phyloP scores from a whole-genome alignment of 2,329 filamentous ascomycete genomes.

The Ceratocystis cacaofunesta region DNA sequence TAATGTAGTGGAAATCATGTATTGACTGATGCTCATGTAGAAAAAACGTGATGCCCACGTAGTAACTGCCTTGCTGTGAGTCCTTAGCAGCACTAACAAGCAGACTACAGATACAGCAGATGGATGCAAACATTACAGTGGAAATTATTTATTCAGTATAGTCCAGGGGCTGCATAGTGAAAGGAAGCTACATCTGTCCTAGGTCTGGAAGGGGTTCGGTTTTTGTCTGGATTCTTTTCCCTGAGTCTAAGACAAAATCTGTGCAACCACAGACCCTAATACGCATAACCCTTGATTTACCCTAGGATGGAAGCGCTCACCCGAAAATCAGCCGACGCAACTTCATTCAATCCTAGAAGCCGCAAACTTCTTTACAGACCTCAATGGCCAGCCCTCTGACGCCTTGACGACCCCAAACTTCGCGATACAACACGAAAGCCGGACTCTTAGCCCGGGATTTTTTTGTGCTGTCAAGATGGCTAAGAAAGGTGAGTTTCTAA shows the following conservation, averaged over 20 bases:
- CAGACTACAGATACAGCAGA: too few relatives aligned
- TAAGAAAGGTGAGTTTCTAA: conserved; percentile 24
- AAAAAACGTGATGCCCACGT: too few relatives aligned
- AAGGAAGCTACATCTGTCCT: too few relatives aligned
- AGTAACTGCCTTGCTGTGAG: too few relatives aligned
- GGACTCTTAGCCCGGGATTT: conserved; percentile 8
- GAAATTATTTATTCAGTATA: too few relatives aligned
- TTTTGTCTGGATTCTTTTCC: too few relatives aligned
- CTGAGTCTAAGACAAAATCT: neutral
- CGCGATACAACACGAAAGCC: neutral
- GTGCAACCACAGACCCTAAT: neutral
- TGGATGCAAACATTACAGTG: too few relatives aligned
- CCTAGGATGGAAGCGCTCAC: neutral
- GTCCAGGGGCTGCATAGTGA: too few relatives aligned
- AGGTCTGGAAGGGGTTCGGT: too few relatives aligned
- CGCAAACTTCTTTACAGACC: neutral
- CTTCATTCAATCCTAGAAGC: neutral
- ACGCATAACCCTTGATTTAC: neutral
- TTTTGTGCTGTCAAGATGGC: conserved; percentile 22
- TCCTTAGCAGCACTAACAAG: too few relatives aligned
- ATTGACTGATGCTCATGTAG: too few relatives aligned
- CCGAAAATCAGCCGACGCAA: conserved; percentile 1
- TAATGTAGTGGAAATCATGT: too few relatives aligned
- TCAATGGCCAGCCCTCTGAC: neutral
- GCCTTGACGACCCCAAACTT: neutral